Conservation (phyloP, 768 basidiomycete species). For the Inosperma sp. region DNA sequence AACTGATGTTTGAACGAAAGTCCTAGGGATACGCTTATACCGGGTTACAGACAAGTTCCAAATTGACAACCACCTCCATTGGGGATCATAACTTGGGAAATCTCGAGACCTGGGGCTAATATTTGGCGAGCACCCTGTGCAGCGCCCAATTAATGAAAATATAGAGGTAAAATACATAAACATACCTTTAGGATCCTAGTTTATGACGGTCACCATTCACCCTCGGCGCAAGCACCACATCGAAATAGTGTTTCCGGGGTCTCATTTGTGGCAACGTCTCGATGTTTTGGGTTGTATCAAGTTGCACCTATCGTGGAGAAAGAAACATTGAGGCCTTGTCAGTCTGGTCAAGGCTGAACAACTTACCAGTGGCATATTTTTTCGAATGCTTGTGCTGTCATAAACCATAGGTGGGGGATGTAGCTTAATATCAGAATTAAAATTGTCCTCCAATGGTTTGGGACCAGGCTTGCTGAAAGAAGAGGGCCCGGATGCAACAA, state of each 20-base stretch:
- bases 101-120: not conserved
- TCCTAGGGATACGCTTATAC: not conserved
- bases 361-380: not conserved
- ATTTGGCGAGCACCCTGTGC: not conserved
- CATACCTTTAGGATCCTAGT: not conserved
- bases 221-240: not conserved
- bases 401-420: not conserved
- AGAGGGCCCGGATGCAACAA: not conserved
- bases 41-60: not conserved
- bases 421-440: not conserved
- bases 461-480: not conserved
- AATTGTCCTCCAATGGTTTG: not conserved
- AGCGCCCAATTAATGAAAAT: constrained; percentile 1
- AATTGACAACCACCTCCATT: not conserved
- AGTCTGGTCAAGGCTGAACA: not conserved
- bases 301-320: not conserved
- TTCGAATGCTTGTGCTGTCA: no score
- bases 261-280: not conserved
- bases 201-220: not conserved
- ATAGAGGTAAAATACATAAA: not conserved
- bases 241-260: not conserved
- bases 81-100: not conserved
- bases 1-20: not conserved
- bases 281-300: not conserved
- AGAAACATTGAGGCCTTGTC: not conserved